These are phyloP conservation scores for Pontederia paniculata DNA, from an alignment of 176 grass and related monocot genomes.

Conservation along the genomic window DNA sequence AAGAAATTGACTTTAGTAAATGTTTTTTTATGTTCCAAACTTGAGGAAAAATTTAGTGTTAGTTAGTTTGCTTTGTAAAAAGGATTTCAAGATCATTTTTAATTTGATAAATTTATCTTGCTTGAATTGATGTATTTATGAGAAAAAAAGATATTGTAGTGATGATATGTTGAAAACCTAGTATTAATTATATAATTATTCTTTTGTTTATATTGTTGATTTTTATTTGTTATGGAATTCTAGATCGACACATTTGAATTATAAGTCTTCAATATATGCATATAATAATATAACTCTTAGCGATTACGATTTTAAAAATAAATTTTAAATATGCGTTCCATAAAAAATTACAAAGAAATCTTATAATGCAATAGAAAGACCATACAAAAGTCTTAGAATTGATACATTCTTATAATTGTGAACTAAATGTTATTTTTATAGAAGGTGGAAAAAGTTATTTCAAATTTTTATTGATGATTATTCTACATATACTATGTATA, in stretches of 20 bases:
- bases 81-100: not conserved
- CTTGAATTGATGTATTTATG: not conserved
- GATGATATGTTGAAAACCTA: not conserved
- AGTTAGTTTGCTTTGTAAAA: not conserved
- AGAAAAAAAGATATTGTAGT: not conserved
- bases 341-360: not conserved
- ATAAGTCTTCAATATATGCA: too few species aligned
- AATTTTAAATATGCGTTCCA: not conserved
- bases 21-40: too few species aligned
- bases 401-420: conserved; percentile 1
- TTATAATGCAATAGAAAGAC: not conserved
- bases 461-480: not conserved
- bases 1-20: too few species aligned
- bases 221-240: not conserved
- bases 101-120: not conserved
- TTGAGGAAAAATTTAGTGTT: too few species aligned
- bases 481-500: not conserved
- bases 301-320: not conserved
- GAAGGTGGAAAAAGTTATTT: too few species aligned
- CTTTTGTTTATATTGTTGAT: not conserved
- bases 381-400: not conserved
- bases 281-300: too few species aligned
- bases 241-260: not conserved
- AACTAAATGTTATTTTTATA: too few species aligned
- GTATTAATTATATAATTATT: not conserved